Conservation (phyloP, 2,329 filamentous ascomycete species). For the Phialemoniopsis sp. region DNA sequence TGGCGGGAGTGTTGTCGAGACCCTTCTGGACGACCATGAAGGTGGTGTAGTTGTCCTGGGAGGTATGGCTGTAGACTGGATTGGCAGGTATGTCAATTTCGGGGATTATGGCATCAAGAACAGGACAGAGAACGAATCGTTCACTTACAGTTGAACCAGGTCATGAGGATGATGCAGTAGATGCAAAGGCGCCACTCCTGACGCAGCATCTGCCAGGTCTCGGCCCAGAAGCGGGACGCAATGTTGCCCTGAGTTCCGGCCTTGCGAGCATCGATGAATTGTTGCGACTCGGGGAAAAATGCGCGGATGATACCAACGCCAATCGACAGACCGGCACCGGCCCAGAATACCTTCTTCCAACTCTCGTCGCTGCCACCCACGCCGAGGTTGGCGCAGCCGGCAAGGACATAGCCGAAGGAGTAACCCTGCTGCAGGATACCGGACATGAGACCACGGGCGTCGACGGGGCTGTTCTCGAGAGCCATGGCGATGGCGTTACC, state of each 20-base stretch:
- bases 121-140: slow-evolving; percentile 17
- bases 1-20: slow-evolving; percentile 58
- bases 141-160: slow-evolving; percentile 42
- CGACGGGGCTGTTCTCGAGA: slow-evolving; percentile 52
- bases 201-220: slow-evolving; percentile 5
- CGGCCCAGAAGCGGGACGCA: slow-evolving; percentile 3
- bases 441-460: slow-evolving; percentile 74
- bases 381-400: slow-evolving; percentile 53
- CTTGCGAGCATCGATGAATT: slow-evolving; percentile 63
- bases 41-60: slow-evolving; percentile 77
- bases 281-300: slow-evolving; percentile 68
- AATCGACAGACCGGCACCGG: slow-evolving; percentile 64
- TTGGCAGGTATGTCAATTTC: slow-evolving; percentile 38
- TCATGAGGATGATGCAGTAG: slow-evolving; percentile 77
- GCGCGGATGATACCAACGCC: slow-evolving; percentile 64
- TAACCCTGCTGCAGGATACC: slow-evolving; percentile 82
- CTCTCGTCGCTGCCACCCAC: slow-evolving; percentile 59
- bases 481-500: slow-evolving; percentile 77
- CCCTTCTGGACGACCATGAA: slow-evolving; percentile 71
- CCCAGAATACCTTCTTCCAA: slow-evolving; percentile 77
- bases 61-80: slow-evolving; percentile 68
- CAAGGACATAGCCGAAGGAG: slow-evolving; percentile 74
- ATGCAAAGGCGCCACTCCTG: slow-evolving; percentile 46
- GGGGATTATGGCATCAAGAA: neutral
- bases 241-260: slow-evolving; percentile 3